phyloP scores from a whole-genome alignment of 768 basidiomycete species.

The Dacryopinax primogenitus region DNA sequence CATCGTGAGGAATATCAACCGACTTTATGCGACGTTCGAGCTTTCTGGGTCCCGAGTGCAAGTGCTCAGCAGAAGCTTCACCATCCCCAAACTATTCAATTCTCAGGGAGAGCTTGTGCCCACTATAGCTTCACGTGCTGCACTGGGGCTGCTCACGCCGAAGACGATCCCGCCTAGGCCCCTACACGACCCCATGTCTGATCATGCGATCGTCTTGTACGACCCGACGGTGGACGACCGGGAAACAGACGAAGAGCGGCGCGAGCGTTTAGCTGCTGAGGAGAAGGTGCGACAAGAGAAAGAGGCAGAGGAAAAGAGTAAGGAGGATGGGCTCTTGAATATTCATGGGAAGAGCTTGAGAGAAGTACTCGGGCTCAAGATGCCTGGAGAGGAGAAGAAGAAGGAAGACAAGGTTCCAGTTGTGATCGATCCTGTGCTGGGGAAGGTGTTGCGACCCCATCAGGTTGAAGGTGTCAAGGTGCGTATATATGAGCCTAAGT shows the following conservation, averaged over 20 bases:
- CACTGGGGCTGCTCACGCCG: conserved; percentile 75
- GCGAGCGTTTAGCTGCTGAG: conserved; percentile 60
- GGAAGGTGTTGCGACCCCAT: conserved; percentile 87
- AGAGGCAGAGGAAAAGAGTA: conserved; percentile 56
- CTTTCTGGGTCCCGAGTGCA: conserved; percentile 58
- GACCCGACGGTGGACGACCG: conserved; percentile 91
- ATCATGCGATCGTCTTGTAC: conserved; percentile 93
- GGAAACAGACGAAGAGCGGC: conserved; percentile 77
- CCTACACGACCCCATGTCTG: conserved; percentile 93
- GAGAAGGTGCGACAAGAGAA: conserved; percentile 48
- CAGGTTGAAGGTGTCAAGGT: conserved; percentile 98
- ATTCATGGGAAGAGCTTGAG: conserved; percentile 80
- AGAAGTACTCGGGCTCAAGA: conserved; percentile 57
- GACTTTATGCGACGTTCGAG: conserved; percentile 65
- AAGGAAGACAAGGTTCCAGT: conserved; percentile 75
- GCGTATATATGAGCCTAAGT: conserved; percentile 18
- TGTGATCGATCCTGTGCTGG: conserved; percentile 81
- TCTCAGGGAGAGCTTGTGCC: conserved; percentile 52
- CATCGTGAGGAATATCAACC: conserved; percentile 35
- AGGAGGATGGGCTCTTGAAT: conserved; percentile 49
- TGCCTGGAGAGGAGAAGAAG: conserved; percentile 39
- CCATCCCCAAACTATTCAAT: conserved; percentile 67
- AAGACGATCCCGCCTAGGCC: conserved; percentile 76
- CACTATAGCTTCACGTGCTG: conserved; percentile 47
- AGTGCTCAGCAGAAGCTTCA: conserved; percentile 47